Evolutionary conservation across 768 basidiomycete genomes (phyloP), one percentile per base, ranked within the genome.

Genomic region (Suillus subaureus): DNA sequence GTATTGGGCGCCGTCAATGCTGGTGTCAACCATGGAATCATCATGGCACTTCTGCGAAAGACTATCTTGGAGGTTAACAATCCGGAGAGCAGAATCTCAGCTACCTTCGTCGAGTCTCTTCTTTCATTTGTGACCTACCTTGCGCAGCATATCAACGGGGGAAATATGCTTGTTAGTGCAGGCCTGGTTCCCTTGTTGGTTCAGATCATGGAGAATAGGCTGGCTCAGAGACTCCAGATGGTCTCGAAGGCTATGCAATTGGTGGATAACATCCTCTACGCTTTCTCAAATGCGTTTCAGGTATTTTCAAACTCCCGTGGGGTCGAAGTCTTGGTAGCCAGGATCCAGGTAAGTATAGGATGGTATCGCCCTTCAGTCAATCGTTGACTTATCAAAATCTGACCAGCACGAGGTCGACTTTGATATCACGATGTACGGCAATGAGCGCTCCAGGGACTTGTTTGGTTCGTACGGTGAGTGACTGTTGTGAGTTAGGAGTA

Each of bases 91-190:
- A 86, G 78, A 28, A 77, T 90, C 37, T 88, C 90, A 12, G 89
- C 91, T 62, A 83, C 89, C 1, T 92, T 93, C 68, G 83, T 92
- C 40, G 97, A 99, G 62, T 89, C 95, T 0, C 79, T 97, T 39
- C 78, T 98, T 64, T 87, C 89, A 33, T 93, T 99, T 73, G 84
- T 99, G 49, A 94, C 92, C 2, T 93, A 89, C 78, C 85, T 98
- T 66, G 88, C 95, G 13, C 90, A 91, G 15, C 90, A 94, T 74
- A 85, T 92, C 2, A 85, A 90, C 4, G 94, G 94, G 39, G 94
- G 92, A 11, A 93, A 91, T 70, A 94, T 97, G 94, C 87, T 99
- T 52, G 92, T 99, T 63, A 91, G 94, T 28, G 97, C 97, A 37
- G 97, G 97, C 4, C 79, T 97, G 54, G 86, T 99, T 60, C 93